phyloP scores from a whole-genome alignment of 1,284 basidiomycete genomes.

The Microbotryomycetes sp. region DNA sequence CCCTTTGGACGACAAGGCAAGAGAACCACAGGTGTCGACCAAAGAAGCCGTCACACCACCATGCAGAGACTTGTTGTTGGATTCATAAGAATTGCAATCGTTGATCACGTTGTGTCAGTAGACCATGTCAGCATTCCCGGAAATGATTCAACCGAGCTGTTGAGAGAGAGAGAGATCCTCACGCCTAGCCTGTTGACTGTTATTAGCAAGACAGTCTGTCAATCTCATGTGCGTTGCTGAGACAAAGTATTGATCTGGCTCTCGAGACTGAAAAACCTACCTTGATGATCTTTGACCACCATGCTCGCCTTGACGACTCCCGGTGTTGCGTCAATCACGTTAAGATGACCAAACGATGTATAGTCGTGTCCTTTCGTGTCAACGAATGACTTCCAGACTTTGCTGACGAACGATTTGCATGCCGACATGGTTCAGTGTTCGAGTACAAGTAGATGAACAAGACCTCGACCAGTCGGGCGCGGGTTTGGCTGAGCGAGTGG shows the following conservation, averaged over 20 bases:
- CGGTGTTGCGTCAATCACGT: slow-evolving; percentile 7
- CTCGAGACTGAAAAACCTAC: slow-evolving; percentile 7
- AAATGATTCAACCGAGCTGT: too few relatives aligned
- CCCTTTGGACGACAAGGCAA: slow-evolving; percentile 73
- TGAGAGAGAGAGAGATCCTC: too few relatives aligned
- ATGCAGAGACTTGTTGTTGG: slow-evolving; percentile 56
- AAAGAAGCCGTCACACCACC: slow-evolving; percentile 77
- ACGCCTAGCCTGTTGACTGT: slow-evolving; percentile 11
- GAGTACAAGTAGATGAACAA: too few relatives aligned
- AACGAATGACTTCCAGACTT: slow-evolving; percentile 33
- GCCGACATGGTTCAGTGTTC: slow-evolving; percentile 15
- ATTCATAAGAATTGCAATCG: too few relatives aligned
- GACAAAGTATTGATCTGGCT: too few relatives aligned
- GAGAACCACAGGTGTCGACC: slow-evolving; percentile 75
- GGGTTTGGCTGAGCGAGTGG: too few relatives aligned
- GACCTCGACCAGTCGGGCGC: too few relatives aligned
- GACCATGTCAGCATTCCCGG: too few relatives aligned
- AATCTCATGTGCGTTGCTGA: not conserved
- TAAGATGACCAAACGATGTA: slow-evolving; percentile 21
- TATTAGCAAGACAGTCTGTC: slow-evolving; percentile 1
- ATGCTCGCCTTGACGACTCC: slow-evolving; percentile 12
- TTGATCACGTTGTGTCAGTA: too few relatives aligned
- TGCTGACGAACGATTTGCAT: slow-evolving; percentile 20
- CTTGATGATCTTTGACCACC: slow-evolving; percentile 21
- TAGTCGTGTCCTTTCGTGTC: slow-evolving; percentile 26